Evolutionary conservation across 371 early-diverging fungal genomes (phyloP), one percentile per base, ranked within the genome.

Genomic region (Saksenaea oblongispora): DNA sequence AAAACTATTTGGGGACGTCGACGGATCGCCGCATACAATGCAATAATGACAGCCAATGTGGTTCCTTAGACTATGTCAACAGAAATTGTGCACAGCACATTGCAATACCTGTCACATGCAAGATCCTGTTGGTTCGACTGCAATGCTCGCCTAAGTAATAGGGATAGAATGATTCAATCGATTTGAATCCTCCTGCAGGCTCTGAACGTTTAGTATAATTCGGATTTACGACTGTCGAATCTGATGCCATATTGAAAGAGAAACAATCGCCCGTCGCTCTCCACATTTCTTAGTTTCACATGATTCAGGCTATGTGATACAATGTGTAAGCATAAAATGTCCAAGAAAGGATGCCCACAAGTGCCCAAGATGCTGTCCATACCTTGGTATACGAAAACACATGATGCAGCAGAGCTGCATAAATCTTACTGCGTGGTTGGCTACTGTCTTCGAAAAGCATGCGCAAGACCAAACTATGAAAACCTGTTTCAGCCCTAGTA

Each of bases 91-190:
- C n/a, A n/a, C n/a, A 41, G 42, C 18, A 28, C 17, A 18, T 28
- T 44, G 28, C 28, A 24, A 54, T 78, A 82, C 88, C 83, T 34
- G 76, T 58, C 18, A 88, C 55, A 53, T 88, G 88, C 3, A 88
- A 73, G 27, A 87, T 74, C 31, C 88, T 74, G 62, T 83, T 84
- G 34, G 69, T 81, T n/a, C 61, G 37, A 65, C 86, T 79, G 62
- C 83, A 80, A 63, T 85, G 85, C 61, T 86, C 87, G 13, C 87
- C 86, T 31, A 90, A 75, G 59, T 89, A 90, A 59, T 83, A 89
- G n/a, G 89, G 89, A 64, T 88, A 90, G 58, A 90, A 89, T 10
- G 72, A 79, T 56, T 78, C 72, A 36, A 87, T 64, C 24, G 79
- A 64, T 47, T 80, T 80, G 68, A 83, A 86, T 0, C 86, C 84